phyloP scores from a whole-genome alignment of 2,329 filamentous ascomycete species.

The Chlorencoelia australis region DNA sequence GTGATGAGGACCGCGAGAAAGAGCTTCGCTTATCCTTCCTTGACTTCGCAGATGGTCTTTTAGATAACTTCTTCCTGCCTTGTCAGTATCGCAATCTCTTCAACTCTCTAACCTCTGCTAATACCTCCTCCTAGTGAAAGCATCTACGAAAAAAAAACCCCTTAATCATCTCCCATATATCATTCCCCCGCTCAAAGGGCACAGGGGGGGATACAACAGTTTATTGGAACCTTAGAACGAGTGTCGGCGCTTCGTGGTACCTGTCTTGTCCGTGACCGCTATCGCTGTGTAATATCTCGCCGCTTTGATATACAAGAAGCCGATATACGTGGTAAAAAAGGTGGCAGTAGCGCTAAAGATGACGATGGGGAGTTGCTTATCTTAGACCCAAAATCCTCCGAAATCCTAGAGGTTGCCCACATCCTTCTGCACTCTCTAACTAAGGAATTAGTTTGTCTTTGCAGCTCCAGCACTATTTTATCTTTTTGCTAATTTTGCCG shows the following conservation, averaged over 20 bases:
- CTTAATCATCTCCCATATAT: too few relatives aligned
- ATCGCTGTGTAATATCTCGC: slow-evolving; percentile 4
- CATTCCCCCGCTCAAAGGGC: too few relatives aligned
- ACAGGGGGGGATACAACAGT: too few relatives aligned
- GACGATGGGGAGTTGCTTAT: slow-evolving; percentile 1
- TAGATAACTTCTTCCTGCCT: slow-evolving; percentile 4
- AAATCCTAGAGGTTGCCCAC: slow-evolving; percentile 1
- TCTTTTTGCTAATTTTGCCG: too few relatives aligned
- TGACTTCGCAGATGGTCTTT: slow-evolving; percentile 3
- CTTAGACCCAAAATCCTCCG: background rate
- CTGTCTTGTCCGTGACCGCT: slow-evolving; percentile 3
- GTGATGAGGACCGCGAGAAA: too few relatives aligned
- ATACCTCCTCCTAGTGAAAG: too few relatives aligned
- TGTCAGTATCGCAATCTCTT: too few relatives aligned
- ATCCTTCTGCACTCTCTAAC: slow-evolving; percentile 2
- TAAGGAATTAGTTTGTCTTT: too few relatives aligned
- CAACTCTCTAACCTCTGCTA: too few relatives aligned
- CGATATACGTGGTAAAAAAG: background rate
- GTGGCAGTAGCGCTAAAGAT: background rate
- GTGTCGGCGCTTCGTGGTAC: background rate
- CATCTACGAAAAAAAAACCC: too few relatives aligned
- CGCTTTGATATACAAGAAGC: slow-evolving; percentile 2
- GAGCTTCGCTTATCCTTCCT: too few relatives aligned
- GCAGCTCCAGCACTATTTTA: too few relatives aligned
- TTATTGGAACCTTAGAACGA: slow-evolving; percentile 1